Percentiles rank a stretch among this genome's conserved stretches.
These are phyloP conservation scores for Talaromyces sp. DNA, from an alignment of 2,329 filamentous ascomycete genomes.

Conservation along the genomic window DNA sequence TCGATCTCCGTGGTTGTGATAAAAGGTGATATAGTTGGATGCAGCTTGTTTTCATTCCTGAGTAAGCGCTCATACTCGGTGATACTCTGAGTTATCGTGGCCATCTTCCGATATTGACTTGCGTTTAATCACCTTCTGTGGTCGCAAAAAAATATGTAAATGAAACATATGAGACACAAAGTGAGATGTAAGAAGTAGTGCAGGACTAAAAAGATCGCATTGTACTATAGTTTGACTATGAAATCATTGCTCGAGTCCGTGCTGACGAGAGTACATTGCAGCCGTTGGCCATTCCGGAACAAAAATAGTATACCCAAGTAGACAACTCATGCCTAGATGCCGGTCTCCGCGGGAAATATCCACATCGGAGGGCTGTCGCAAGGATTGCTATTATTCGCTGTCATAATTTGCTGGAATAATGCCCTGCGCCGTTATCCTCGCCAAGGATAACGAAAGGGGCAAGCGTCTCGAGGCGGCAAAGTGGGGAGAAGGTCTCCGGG, in stretches of 20 bases:
- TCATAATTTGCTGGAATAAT: neutral
- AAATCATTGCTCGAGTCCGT: neutral
- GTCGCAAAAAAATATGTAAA: neutral
- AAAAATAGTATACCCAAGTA: neutral
- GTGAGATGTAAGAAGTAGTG: neutral
- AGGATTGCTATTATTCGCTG: neutral
- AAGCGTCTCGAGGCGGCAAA: neutral
- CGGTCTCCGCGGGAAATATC: neutral
- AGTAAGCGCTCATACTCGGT: slow-evolving; percentile 1
- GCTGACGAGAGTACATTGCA: neutral
- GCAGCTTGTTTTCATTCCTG: neutral
- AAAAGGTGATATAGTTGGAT: neutral
- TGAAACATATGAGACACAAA: neutral
- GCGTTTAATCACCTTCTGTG: neutral
- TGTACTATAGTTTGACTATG: neutral
- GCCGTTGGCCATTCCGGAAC: neutral
- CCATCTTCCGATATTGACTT: slow-evolving; percentile 4
- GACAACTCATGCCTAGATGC: neutral
- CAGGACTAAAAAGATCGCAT: neutral
- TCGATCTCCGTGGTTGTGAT: neutral
- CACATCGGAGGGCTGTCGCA: neutral
- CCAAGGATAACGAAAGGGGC: neutral
- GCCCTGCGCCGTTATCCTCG: neutral
- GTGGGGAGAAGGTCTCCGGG: neutral
- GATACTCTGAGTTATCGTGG: slow-evolving; percentile 2